phyloP scores from a whole-genome alignment of 2,329 filamentous ascomycete genomes.

The Pyrenophora seminiperda region DNA sequence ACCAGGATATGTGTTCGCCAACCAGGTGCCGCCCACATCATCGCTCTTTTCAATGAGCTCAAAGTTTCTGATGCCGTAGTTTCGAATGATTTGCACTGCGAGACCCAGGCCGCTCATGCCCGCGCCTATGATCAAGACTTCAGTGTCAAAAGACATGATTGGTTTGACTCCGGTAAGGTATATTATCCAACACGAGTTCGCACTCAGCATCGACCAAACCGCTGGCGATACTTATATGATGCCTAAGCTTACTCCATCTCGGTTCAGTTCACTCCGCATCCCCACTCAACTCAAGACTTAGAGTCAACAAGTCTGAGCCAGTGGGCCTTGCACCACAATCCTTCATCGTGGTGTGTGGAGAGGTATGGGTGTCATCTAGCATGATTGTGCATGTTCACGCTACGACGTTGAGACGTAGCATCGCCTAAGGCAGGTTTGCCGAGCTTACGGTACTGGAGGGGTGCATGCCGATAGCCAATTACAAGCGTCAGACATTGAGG shows the following conservation, averaged over 20 bases:
- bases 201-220: not conserved
- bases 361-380: constrained; percentile 8
- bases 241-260: not conserved
- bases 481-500: constrained; percentile 4
- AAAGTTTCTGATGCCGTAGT: constrained; percentile 48
- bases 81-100: constrained; percentile 53
- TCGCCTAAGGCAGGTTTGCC: constrained; percentile 24
- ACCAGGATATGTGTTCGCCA: constrained; percentile 42
- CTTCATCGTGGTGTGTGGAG: constrained; percentile 3
- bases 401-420: constrained; percentile 3
- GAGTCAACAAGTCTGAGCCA: not conserved
- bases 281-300: not conserved
- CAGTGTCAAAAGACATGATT: constrained; percentile 49
- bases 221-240: constrained; percentile 11
- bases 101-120: constrained; percentile 55
- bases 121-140: constrained; percentile 59
- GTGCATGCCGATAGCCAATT: constrained; percentile 22
- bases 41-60: constrained; percentile 53
- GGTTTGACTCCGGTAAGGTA: not conserved
- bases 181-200: not conserved
- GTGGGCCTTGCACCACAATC: constrained; percentile 2
- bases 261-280: not conserved
- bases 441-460: constrained; percentile 3
- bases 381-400: constrained; percentile 1
- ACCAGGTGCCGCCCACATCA: constrained; percentile 46